Evolutionary conservation across 2,329 filamentous ascomycete species (phyloP), one percentile per base, ranked within the genome.

Genomic region (Erysiphe pulchra): DNA sequence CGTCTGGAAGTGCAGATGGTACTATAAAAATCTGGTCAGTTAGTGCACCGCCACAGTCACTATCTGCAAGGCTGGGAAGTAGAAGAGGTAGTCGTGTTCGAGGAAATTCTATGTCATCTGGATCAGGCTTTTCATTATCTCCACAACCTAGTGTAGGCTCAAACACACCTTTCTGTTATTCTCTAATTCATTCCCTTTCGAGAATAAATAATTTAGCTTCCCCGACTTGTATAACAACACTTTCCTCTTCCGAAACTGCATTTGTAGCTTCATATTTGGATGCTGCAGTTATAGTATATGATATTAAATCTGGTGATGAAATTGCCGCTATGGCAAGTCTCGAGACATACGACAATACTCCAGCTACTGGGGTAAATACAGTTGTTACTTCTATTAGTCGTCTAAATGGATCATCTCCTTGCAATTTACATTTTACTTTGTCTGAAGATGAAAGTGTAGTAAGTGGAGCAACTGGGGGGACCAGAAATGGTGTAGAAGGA

Each of bases 261-360:
- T 95, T 98, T 60, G 84, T 94, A 1, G 90, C 94, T 2, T 83
- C 83, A 17, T 98, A 92, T 60, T 75, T 81, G 0, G 86, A 98
- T 60, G 84, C 87, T 2, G 77, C 83, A 1, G 82, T 94, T 45
- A 66, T 95, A 14, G 79, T 95, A 16, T 98, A 87, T 60, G 86
- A 95, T 59, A 94, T 87, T 1, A 69, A 83, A 51, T 85, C 82
- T 0, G 90, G 86, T 42, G 90, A 56, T 60, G 83, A 92, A 57
- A 74, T 94, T 36, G 83, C 85, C 31, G 76, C 75, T 42, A 95
- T 98, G 87, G 83, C 84, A 33, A 94, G 85, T 58, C 66, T 80
- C 42, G 90, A 95, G 61, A 95, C 87, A 0, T 95, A 93, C 54
- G 82, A 98, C 54, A 81, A 81, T 9, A 90, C 84, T 0, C 70